These are phyloP conservation scores for Vishniacozyma victoriae DNA, from an alignment of 768 basidiomycete genomes.

Conservation along the genomic window DNA sequence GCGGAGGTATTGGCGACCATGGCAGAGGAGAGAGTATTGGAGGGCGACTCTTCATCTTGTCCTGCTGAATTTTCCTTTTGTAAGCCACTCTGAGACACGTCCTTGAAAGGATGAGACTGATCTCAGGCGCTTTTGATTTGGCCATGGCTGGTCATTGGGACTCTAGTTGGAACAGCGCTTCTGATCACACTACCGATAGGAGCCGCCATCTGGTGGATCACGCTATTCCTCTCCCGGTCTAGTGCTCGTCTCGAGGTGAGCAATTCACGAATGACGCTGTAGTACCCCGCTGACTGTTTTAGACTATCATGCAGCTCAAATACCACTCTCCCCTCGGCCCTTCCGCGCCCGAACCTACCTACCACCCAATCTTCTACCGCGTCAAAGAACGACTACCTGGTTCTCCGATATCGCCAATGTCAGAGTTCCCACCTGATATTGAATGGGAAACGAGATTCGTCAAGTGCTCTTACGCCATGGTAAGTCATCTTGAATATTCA, in stretches of 20 bases:
- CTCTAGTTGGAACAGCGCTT: slow-evolving; percentile 42
- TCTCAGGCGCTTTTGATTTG: slow-evolving; percentile 40
- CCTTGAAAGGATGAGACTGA: neutral
- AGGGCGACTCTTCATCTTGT: slow-evolving; percentile 35
- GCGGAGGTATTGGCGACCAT: slow-evolving; percentile 33
- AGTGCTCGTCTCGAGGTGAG: slow-evolving; percentile 42
- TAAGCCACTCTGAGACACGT: slow-evolving; percentile 15
- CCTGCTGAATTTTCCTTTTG: slow-evolving; percentile 44
- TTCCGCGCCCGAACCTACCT: slow-evolving; percentile 15
- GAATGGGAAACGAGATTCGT: slow-evolving; percentile 43
- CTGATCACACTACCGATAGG: slow-evolving; percentile 45
- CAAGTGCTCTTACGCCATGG: slow-evolving; percentile 45
- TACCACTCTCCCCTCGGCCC: slow-evolving; percentile 29
- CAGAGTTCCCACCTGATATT: neutral
- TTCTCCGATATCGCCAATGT: slow-evolving; percentile 7
- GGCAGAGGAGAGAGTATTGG: slow-evolving; percentile 33
- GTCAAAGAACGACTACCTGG: slow-evolving; percentile 17
- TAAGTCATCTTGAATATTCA: slow-evolving; percentile 8
- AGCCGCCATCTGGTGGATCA: slow-evolving; percentile 44
- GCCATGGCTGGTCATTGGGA: slow-evolving; percentile 43
- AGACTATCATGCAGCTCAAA: slow-evolving; percentile 43
- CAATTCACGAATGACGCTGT: neutral
- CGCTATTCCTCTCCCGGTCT: slow-evolving; percentile 42
- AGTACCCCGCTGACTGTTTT: neutral
- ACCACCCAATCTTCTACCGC: slow-evolving; percentile 43